Evolutionary conservation across 768 basidiomycete species (phyloP).

Genomic region (Pleurotus eryngii): DNA sequence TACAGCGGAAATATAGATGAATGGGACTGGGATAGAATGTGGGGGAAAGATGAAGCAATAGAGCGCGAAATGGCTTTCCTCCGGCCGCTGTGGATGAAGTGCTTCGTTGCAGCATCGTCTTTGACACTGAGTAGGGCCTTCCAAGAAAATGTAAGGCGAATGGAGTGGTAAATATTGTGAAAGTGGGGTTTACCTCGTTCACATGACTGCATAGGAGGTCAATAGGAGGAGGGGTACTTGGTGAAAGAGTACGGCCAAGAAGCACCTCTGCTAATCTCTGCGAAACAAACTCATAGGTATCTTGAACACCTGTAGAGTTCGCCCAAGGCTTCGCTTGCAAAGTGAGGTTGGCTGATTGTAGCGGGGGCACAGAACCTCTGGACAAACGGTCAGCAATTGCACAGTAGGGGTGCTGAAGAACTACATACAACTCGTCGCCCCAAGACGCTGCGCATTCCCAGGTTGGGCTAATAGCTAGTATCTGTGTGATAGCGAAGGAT

Average conservation of each 20-base stretch:
- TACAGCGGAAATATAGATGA: constrained; percentile 76
- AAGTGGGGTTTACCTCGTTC: constrained; percentile 32
- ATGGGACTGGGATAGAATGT: constrained; percentile 52
- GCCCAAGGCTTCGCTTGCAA: constrained; percentile 40
- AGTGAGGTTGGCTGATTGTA: constrained; percentile 43
- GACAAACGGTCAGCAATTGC: constrained; percentile 4
- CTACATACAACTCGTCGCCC: constrained; percentile 35
- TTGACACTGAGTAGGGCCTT: too few species aligned
- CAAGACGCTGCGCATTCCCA: constrained; percentile 56
- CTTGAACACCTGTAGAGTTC: constrained; percentile 31
- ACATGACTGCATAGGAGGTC: constrained; percentile 50
- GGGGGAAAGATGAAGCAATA: constrained; percentile 40
- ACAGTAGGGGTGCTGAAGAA: too few species aligned
- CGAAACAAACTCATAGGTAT: constrained; percentile 48
- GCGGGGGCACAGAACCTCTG: constrained; percentile 43
- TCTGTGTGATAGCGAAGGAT: constrained; percentile 48
- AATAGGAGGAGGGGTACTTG: constrained; percentile 47
- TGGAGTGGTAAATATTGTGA: too few species aligned
- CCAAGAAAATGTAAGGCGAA: too few species aligned
- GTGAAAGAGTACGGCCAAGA: constrained; percentile 38
- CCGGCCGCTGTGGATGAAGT: constrained; percentile 52
- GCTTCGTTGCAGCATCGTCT: constrained; percentile 17
- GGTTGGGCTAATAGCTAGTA: constrained; percentile 63
- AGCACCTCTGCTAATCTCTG: constrained; percentile 49
- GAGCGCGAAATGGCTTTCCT: constrained; percentile 36